Base-by-base conservation (phyloP, 805 yeast genomes). In the Candida wancherniae region DNA sequence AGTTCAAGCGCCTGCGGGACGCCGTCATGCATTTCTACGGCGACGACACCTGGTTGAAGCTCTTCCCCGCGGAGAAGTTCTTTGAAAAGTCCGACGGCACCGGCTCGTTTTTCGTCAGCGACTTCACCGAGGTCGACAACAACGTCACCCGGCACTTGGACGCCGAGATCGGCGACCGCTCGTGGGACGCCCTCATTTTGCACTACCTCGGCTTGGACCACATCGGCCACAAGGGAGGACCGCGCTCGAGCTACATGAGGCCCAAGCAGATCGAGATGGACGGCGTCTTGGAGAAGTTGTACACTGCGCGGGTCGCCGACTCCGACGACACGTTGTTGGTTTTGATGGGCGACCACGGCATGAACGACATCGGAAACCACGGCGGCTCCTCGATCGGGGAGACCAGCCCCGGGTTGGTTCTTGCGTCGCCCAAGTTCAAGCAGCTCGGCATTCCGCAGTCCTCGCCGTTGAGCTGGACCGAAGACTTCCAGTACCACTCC, bases 141-240 rank as follows among this genome's bases (percentile, higher is more conserved):
- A 92, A 92, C 46, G 98, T 92, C 3, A 88, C 97, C 0, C 68
- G 97, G 28, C 97, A 92, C 55, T 54, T 92, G 18, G 79, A 74
- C 23, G 44, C 52, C 5, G 84, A 85, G 42, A 54, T 90, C 16
- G 47, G 51, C 8, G 42, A 54, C 12, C 24, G 43, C 0, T 41
- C 59, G 3, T 92, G 97, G 97, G 96, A 92, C 51, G 81, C 79
- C 4, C 61, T 92, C 39, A 80, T 92, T 22, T 61, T 92, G 22
- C 99, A 92, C 54, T 92, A 90, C 48, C 61, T 92, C 12, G 99
- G 99, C 0, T 63, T 92, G 17, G 99, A 92, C 53, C 99, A 92
- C 53, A 92, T 92, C 47, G 99, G 99, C 2, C 99, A 92, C 55
- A 90, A 87, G 53, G 94, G 95, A 26, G 99, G 99, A 0, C 90